phyloP scores from a whole-genome alignment of 352 stramenopile species.

The Globisporangium yorkense region DNA sequence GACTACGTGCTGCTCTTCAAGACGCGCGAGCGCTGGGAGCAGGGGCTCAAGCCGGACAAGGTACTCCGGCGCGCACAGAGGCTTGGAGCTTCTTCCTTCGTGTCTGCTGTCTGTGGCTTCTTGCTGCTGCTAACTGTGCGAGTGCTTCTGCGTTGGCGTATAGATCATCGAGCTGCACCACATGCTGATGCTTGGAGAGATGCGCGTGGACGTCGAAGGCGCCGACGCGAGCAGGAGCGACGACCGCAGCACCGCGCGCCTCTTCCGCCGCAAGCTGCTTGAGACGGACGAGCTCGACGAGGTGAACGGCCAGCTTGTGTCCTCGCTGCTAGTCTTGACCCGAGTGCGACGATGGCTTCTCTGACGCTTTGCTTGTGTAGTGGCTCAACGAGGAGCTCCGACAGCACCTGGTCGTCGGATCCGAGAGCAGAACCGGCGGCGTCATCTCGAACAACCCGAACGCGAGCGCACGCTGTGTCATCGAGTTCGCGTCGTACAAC shows the following conservation, averaged over 20 bases:
- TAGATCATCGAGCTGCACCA: slow-evolving; percentile 73
- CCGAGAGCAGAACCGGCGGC: slow-evolving; percentile 36
- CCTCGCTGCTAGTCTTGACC: neutral
- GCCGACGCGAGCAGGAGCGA: slow-evolving; percentile 9
- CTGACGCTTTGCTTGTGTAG: slow-evolving; percentile 15
- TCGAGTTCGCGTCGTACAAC: slow-evolving; percentile 78
- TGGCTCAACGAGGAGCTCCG: slow-evolving; percentile 70
- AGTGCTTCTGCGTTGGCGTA: neutral
- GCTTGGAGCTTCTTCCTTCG: neutral
- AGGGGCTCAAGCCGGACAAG: slow-evolving; percentile 76
- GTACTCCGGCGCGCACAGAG: slow-evolving; percentile 14
- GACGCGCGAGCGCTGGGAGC: slow-evolving; percentile 78
- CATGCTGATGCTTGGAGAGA: slow-evolving; percentile 73
- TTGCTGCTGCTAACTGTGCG: neutral
- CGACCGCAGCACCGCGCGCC: slow-evolving; percentile 27
- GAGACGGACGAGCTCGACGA: slow-evolving; percentile 76
- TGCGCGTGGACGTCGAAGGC: slow-evolving; percentile 72
- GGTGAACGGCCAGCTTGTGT: slow-evolving; percentile 18
- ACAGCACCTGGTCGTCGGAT: slow-evolving; percentile 43
- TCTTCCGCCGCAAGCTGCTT: slow-evolving; percentile 72
- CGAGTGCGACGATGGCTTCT: too few relatives aligned
- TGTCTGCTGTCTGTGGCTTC: neutral
- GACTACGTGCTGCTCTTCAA: slow-evolving; percentile 75
- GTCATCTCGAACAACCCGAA: slow-evolving; percentile 47
- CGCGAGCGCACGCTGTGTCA: slow-evolving; percentile 50